These are phyloP conservation scores for Trametes elegans DNA, from an alignment of 768 basidiomycete species.

Conservation along the genomic window DNA sequence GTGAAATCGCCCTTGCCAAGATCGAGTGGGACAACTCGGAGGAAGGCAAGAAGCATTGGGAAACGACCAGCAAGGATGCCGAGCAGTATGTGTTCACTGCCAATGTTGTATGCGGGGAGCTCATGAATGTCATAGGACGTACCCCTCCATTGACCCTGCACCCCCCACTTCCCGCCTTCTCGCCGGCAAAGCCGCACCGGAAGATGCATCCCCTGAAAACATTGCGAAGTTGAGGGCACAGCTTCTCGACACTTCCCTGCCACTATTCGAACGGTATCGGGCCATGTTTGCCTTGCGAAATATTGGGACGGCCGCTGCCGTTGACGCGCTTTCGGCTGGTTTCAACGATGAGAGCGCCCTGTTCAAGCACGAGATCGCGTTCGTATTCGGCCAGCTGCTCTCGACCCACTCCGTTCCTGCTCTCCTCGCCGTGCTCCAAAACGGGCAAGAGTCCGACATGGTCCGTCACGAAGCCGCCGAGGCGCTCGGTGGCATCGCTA, in stretches of 20 bases:
- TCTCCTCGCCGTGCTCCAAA: slow-evolving; percentile 72
- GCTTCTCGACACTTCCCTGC: slow-evolving; percentile 62
- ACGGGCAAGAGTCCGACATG: slow-evolving; percentile 84
- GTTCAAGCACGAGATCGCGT: slow-evolving; percentile 99
- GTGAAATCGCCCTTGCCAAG: slow-evolving; percentile 94
- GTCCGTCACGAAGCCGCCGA: slow-evolving; percentile 99
- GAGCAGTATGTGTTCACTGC: slow-evolving; percentile 16
- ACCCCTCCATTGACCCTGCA: slow-evolving; percentile 87
- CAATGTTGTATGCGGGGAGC: background rate
- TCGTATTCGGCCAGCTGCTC: slow-evolving; percentile 94
- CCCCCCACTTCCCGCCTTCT: slow-evolving; percentile 71
- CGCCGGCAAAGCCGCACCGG: slow-evolving; percentile 48
- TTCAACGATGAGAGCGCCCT: slow-evolving; percentile 87
- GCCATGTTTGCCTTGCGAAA: slow-evolving; percentile 99
- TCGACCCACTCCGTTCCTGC: slow-evolving; percentile 87
- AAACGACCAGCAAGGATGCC: slow-evolving; percentile 2
- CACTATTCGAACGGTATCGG: slow-evolving; percentile 91
- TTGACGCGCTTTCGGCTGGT: slow-evolving; percentile 88
- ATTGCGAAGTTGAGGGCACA: slow-evolving; percentile 56
- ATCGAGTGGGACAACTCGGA: slow-evolving; percentile 89
- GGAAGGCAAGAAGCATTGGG: slow-evolving; percentile 54
- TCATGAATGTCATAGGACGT: slow-evolving; percentile 43
- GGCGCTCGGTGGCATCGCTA: slow-evolving; percentile 96
- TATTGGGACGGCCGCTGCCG: slow-evolving; percentile 80
- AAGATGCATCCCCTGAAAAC: slow-evolving; percentile 44